phyloP scores from a whole-genome alignment of 2,329 filamentous ascomycete genomes.

The Phaeophleospora eucalypticola region DNA sequence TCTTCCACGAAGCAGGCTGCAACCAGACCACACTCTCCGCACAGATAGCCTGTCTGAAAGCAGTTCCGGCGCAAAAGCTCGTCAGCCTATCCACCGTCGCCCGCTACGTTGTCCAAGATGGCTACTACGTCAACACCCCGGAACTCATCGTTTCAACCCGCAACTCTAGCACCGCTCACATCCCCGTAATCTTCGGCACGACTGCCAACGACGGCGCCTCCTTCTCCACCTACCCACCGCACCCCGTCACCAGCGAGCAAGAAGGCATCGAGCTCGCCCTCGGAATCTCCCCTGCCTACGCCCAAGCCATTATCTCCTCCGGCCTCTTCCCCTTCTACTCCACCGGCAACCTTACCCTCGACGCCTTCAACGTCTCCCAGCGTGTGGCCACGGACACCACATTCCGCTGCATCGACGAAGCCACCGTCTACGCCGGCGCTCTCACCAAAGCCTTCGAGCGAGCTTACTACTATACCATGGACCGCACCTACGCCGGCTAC shows the following conservation, averaged over 20 bases:
- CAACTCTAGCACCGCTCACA: conserved; percentile 45
- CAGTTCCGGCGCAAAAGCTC: conserved; percentile 43
- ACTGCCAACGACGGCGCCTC: conserved; percentile 54
- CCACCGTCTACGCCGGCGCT: conserved; percentile 52
- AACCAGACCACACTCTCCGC: conserved; percentile 42
- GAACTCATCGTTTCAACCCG: conserved; percentile 43
- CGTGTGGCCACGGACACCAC: conserved; percentile 56
- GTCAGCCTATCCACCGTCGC: conserved; percentile 41
- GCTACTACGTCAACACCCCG: conserved; percentile 51
- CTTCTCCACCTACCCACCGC: conserved; percentile 48
- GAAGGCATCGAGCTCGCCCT: conserved; percentile 45
- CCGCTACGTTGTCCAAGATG: conserved; percentile 57
- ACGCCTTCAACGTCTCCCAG: conserved; percentile 54
- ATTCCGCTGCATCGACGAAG: conserved; percentile 59
- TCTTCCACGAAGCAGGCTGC: conserved; percentile 53
- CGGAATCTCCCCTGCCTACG: conserved; percentile 40
- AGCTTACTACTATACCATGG: conserved; percentile 59
- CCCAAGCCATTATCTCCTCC: conserved; percentile 40
- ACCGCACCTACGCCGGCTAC: conserved; percentile 51
- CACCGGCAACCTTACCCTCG: conserved; percentile 50
- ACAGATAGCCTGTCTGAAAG: conserved; percentile 52
- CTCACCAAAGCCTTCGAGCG: conserved; percentile 44
- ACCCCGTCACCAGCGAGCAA: conserved; percentile 39
- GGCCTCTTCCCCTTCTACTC: conserved; percentile 50
- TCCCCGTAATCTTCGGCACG: conserved; percentile 55